Base-by-base conservation (phyloP, 768 basidiomycete species). In the Atractiella rhizophila region DNA sequence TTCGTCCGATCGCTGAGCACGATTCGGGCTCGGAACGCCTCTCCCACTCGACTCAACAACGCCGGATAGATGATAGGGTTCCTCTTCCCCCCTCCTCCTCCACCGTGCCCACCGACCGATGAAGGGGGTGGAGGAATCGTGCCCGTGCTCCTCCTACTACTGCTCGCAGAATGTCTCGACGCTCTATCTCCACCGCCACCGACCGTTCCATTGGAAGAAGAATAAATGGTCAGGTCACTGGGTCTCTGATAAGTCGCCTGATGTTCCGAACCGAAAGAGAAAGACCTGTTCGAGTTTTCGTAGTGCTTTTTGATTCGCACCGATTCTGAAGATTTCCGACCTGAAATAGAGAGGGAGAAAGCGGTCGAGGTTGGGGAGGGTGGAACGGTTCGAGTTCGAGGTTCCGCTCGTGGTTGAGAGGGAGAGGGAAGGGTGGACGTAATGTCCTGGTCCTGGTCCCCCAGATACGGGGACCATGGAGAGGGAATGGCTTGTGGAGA, bases 31-130 rank as follows among this genome's bases (percentile, higher is more conserved):
- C 74, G 74, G 63, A 98, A 91, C 4, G 81, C 82, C 47, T 82
- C 79, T 2, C 86, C 85, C 10, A 98, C 85, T 44, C 76, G 75
- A 18, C 86, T 94, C 6, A 96, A 68, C 19, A 96, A 65, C 2
- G 91, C 91, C n/a, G 91, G 86, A 62, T 94, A 91, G 39, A 94
- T 74, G 31, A 76, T 65, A 21, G 80, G 79, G 24, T n/a, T n/a
- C n/a, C n/a, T n/a, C n/a, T n/a, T n/a, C n/a, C n/a, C n/a, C 12
- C 29, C 12, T 12, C 29, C 29, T 12, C 29, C 12, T 12, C 18
- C 29, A 12, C 29, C 12, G 12, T 30, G 12, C 12, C 12, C 29
- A 30, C 12, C 29, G 29, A 18, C 12, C 29, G 29, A 12, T 12
- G 12, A 18, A 18, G 12, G 29, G 12, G 29, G 29, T 30, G 29